A percentile compares a stretch with the other conserved stretches of the same genome.
Conservation (phyloP, 208 protist genomes). For the Herpetomonas muscarum region DNA sequence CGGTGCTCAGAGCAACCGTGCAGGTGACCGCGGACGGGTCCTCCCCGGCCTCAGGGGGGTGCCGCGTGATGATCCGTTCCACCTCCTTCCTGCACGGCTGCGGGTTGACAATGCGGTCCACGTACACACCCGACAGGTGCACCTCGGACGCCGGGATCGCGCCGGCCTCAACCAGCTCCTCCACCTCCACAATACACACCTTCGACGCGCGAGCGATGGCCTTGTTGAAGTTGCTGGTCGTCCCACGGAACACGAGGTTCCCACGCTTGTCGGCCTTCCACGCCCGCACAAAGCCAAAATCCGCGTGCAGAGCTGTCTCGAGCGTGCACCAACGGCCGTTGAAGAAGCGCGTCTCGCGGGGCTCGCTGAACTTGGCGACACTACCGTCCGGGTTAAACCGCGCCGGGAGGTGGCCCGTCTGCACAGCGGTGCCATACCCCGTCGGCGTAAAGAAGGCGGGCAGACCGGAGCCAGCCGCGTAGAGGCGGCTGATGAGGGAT, state of each 20-base stretch:
- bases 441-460: constrained; percentile 95
- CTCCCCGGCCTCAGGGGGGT: no score
- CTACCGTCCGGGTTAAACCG: constrained; percentile 72
- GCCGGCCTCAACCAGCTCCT: constrained; percentile 90
- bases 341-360: constrained; percentile 69
- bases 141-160: constrained; percentile 83
- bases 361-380: constrained; percentile 34
- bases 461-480: constrained; percentile 91
- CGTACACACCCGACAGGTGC: constrained; percentile 91
- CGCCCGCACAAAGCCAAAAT: constrained; percentile 89
- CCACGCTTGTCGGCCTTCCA: constrained; percentile 87
- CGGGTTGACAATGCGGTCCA: constrained; percentile 71
- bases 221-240: constrained; percentile 92
- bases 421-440: constrained; percentile 78
- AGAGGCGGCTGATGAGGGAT: constrained; percentile 88
- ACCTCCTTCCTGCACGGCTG: constrained; percentile 3
- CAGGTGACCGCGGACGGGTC: background rate
- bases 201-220: constrained; percentile 70
- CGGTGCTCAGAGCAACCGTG: constrained; percentile 6
- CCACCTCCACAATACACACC: constrained; percentile 91
- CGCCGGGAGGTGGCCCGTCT: constrained; percentile 77
- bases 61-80: constrained; percentile 17
- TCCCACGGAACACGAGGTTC: constrained; percentile 72
- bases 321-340: constrained; percentile 82
- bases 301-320: constrained; percentile 83